Percentiles rank a stretch among this genome's conserved stretches.
These are phyloP conservation scores for Ustanciosporium gigantosporum DNA, from an alignment of 1,284 basidiomycete genomes.

Conservation along the genomic window DNA sequence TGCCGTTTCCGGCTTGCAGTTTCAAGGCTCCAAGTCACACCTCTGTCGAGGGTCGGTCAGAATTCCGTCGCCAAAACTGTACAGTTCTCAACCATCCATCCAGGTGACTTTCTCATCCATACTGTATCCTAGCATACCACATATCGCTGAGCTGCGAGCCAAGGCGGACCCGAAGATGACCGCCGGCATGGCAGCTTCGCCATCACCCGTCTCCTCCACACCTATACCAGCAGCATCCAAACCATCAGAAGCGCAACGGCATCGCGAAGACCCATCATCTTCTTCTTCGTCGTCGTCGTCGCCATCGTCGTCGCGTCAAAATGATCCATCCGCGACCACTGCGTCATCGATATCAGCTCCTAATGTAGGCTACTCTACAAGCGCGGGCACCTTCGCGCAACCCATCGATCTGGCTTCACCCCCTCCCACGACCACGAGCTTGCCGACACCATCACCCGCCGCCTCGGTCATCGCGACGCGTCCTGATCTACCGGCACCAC, in stretches of 20 bases:
- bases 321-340: constrained; percentile 15
- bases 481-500: constrained; percentile 16
- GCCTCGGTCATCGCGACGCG: constrained; percentile 9
- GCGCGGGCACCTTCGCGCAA: constrained; percentile 21
- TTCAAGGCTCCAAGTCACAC: constrained; percentile 34
- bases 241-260: constrained; percentile 5
- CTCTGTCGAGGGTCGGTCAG: constrained; percentile 23
- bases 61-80: constrained; percentile 20
- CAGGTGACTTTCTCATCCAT: constrained; percentile 1
- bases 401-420: constrained; percentile 40
- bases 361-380: constrained; percentile 1
- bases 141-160: background rate
- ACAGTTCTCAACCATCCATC: constrained; percentile 20
- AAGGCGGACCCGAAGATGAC: constrained; percentile 15
- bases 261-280: background rate
- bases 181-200: constrained; percentile 38
- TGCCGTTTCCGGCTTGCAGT: constrained; percentile 8
- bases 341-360: constrained; percentile 12
- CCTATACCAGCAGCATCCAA: constrained; percentile 15
- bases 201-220: constrained; percentile 28
- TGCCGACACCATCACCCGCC: background rate
- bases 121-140: constrained; percentile 1
- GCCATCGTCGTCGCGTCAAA: constrained; percentile 31
- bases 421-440: constrained; percentile 5
- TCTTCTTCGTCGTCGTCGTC: too few species aligned